Base-by-base conservation (phyloP, 2,329 filamentous ascomycete species). In the Exophiala viscosa region DNA sequence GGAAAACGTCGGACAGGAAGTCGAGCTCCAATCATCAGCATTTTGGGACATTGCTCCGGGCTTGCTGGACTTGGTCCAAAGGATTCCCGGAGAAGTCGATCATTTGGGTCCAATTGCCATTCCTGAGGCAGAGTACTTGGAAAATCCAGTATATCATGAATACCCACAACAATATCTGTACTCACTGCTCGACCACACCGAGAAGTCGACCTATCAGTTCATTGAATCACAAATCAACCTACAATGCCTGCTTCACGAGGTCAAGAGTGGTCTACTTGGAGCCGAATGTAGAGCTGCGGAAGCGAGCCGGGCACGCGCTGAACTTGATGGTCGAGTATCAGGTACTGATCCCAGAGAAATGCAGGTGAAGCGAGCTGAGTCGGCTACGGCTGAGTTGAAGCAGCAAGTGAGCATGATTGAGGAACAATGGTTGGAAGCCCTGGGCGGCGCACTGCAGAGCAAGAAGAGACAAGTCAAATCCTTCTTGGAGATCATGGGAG, bases 21-120 rank as follows among this genome's bases (percentile, higher is more conserved):
- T 97, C 9, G 90, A 96, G 67, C 82, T 90, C 50, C 93, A 97
- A 70, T 80, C 96, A 2, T 91, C 87, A 8, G 91, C 92, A 0
- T 99, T 97, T 69, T 99, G 93, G 93, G 93, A 99, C 66, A 95
- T 97, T 64, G 92, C 91, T 1, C 93, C 93, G 2, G 84, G 85
- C 3, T 78, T 99, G 0, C 78, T 86, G 20, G 79, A 84, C 13
- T 76, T 97, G 42, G 79, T 95, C 9, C 88, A 95, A 54, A 87
- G 87, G 63, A 48, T 63, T 20, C 50, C 52, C 2, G 71, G 78
- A 62, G 35, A 54, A 50, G 8, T 57, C 28, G 38, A 52, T 17
- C 38, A 52, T 3, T 23, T 53, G 14, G 62, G 71, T 18, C 66
- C 80, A 20, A 80, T 96, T 43, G 81, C 87, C 62, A 90, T 97